These are phyloP conservation scores for Pleomassaria siparia DNA, from an alignment of 2,329 filamentous ascomycete genomes.

Conservation along the genomic window DNA sequence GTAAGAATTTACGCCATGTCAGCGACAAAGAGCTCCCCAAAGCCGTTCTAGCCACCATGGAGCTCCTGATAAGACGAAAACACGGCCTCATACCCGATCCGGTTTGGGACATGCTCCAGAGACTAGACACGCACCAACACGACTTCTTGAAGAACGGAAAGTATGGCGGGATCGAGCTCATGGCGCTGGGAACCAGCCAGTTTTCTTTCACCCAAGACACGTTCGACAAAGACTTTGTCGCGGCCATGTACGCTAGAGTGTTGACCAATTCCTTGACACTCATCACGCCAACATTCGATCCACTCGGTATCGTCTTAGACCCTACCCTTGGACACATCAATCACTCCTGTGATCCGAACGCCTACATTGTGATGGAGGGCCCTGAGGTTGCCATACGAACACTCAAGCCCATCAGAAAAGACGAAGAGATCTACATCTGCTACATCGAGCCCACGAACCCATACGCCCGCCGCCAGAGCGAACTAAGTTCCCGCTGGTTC, in stretches of 20 bases:
- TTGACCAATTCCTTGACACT: conserved; percentile 61
- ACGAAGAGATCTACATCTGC: conserved; percentile 62
- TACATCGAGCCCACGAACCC: conserved; percentile 62
- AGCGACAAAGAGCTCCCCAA: conserved; percentile 52
- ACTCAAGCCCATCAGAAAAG: conserved; percentile 53
- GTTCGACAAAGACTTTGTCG: conserved; percentile 47
- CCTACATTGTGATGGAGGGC: conserved; percentile 59
- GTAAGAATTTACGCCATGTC: conserved; percentile 53
- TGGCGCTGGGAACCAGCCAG: conserved; percentile 56
- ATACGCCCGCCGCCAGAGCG: conserved; percentile 51
- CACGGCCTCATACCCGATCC: conserved; percentile 40
- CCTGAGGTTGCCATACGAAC: conserved; percentile 54
- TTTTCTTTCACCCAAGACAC: conserved; percentile 51
- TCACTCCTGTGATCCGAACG: conserved; percentile 64
- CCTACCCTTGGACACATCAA: conserved; percentile 58
- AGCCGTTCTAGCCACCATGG: conserved; percentile 57
- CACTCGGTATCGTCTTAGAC: conserved; percentile 61
- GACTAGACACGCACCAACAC: conserved; percentile 52
- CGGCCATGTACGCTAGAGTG: conserved; percentile 51
- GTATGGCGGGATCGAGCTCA: conserved; percentile 53
- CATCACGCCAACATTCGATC: conserved; percentile 57
- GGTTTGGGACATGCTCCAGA: conserved; percentile 47
- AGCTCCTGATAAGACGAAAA: conserved; percentile 52
- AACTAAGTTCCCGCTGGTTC: conserved; percentile 58
- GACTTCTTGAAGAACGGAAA: conserved; percentile 47